These are phyloP conservation scores for Nematodospora anomalae DNA, from an alignment of 1,139 yeast genomes.

Conservation along the genomic window DNA sequence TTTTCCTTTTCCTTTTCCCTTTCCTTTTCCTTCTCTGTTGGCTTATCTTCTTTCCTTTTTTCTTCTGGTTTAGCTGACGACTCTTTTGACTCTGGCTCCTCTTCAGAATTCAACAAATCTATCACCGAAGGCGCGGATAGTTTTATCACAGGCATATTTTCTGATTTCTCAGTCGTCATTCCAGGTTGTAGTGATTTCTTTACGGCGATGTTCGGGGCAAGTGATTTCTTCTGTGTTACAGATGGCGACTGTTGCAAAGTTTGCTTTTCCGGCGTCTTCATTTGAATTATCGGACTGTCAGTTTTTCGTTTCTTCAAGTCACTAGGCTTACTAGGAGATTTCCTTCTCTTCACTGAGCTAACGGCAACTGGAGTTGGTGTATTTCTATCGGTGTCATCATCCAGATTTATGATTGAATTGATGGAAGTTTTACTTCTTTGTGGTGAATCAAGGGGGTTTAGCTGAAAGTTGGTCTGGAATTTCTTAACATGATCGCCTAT, in stretches of 20 bases:
- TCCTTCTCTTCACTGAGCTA: constrained; percentile 15
- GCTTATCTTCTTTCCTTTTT: constrained; percentile 11
- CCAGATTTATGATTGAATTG: constrained; percentile 37
- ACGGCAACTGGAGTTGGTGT: constrained; percentile 10
- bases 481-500: constrained; percentile 27
- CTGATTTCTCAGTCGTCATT: constrained; percentile 21
- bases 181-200: constrained; percentile 18
- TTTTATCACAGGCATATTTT: constrained; percentile 11
- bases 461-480: constrained; percentile 34
- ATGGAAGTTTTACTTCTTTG: constrained; percentile 34
- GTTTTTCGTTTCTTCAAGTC: constrained; percentile 10
- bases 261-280: constrained; percentile 7
- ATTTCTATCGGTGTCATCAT: constrained; percentile 22
- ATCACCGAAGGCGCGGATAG: constrained; percentile 17
- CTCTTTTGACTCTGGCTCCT: constrained; percentile 10
- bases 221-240: constrained; percentile 12
- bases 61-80: constrained; percentile 1
- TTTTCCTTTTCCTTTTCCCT: constrained; percentile 16
- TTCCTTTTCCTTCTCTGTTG: constrained; percentile 8
- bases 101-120: constrained; percentile 16
- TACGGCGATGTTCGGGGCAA: constrained; percentile 10
- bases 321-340: constrained; percentile 8
- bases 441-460: constrained; percentile 13
- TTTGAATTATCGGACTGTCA: constrained; percentile 7
- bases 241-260: constrained; percentile 14